Base-by-base conservation (phyloP, 108 stramenopile genomes). In the Conticribra guillardii region DNA sequence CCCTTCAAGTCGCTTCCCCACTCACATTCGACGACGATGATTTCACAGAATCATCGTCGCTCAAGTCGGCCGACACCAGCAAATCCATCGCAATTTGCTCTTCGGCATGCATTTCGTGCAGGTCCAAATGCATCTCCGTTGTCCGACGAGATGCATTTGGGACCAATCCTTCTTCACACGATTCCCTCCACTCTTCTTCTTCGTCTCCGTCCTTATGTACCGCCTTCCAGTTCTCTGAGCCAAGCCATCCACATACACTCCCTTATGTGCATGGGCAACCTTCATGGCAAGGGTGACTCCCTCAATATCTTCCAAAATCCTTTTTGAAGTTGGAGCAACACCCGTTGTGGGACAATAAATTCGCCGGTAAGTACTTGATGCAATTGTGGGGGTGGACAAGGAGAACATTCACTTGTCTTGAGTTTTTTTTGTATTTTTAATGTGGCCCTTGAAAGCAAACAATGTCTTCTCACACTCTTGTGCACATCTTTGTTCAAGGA, bases 241-340 rank as follows among this genome's bases (percentile, higher is more conserved):
- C 28, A 64, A 31, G 28, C 48, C 48, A 9, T 41, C 44, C 7
- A 64, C 63, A 26, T 29, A 64, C 5, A 29, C 63, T 24, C 67
- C 67, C 21, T 68, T 56, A 16, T 9, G 27, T 21, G 22, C 26
- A 37, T 55, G 23, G 24, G 56, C 56, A 0, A 17, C 18, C 45
- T 33, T 44, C 54, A 55, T 16, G 17, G 67, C 37, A 4, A 3
- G 15, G 9, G 33, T 9, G 9, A 56, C 54, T 52, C 56, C 34
- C 14, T 57, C 27, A n/a, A 68, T 48, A 57, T 68, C 67, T 24
- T 68, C 51, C 17, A 68, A 18, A 31, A 68, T 68, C 16, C 55
- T 19, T 27, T 56, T 56, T 24, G 67, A 56, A 14, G 5, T 24
- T 19, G 57, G 67, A 15, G 55, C 55, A 16, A 68, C 54, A 14